A percentile compares a stretch with the other conserved stretches of the same genome.
Conservation (phyloP, 768 basidiomycete genomes). For the Rubroboletus satanas region DNA sequence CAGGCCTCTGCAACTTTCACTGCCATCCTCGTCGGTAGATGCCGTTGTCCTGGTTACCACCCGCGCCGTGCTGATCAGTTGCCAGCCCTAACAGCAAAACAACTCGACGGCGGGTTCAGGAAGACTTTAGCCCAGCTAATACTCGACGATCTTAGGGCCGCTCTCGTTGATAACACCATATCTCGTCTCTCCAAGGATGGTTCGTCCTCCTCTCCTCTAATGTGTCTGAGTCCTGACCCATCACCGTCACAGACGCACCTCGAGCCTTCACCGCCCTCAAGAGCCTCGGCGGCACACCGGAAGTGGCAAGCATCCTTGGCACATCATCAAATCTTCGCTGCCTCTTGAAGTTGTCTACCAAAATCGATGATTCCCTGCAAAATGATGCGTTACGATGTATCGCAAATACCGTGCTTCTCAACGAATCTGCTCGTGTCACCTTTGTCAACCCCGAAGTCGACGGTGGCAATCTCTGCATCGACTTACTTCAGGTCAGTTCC, state of each 20-base stretch:
- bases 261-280: conserved; percentile 71
- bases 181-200: conserved; percentile 54
- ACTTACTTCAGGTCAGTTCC: conserved; percentile 52
- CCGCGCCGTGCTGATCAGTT: conserved; percentile 5
- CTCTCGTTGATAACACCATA: conserved; percentile 36
- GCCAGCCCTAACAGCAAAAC: conserved; percentile 14
- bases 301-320: conserved; percentile 62
- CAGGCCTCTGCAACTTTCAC: conserved; percentile 8
- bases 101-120: conserved; percentile 41
- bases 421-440: conserved; percentile 55
- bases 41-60: conserved; percentile 4
- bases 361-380: conserved; percentile 55
- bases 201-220: conserved; percentile 26
- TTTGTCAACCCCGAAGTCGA: conserved; percentile 57
- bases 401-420: conserved; percentile 74
- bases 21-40: conserved; percentile 15
- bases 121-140: conserved; percentile 54
- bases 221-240: not conserved
- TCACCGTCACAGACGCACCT: conserved; percentile 50
- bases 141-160: conserved; percentile 53
- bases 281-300: conserved; percentile 64
- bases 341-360: conserved; percentile 47
- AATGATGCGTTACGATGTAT: conserved; percentile 72
- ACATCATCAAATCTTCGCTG: conserved; percentile 51
- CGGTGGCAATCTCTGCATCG: conserved; percentile 55